phyloP scores from a whole-genome alignment of 1,284 basidiomycete genomes.

The Ceratobasidium sp. region DNA sequence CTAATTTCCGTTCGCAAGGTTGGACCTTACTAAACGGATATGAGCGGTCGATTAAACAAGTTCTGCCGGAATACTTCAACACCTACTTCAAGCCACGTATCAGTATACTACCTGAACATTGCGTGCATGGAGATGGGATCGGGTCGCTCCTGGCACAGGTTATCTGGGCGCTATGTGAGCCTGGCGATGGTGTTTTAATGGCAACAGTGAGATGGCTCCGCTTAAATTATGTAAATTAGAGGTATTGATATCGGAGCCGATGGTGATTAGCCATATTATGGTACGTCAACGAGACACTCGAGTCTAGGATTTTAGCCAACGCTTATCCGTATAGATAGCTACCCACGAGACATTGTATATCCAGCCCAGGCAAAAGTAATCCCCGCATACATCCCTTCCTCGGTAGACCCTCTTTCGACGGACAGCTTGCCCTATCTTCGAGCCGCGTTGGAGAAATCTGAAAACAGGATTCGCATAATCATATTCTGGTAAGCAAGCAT shows the following conservation, averaged over 20 bases:
- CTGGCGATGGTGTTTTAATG: constrained; percentile 36
- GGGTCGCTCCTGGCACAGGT: constrained; percentile 7
- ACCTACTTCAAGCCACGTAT: constrained; percentile 23
- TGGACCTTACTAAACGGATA: not conserved
- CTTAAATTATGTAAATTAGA: too few relatives aligned
- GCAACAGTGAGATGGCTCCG: constrained; percentile 9
- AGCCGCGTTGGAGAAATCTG: constrained; percentile 1
- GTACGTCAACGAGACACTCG: not conserved
- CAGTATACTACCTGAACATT: constrained; percentile 2
- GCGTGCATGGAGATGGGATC: constrained; percentile 24
- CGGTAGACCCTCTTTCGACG: constrained; percentile 5
- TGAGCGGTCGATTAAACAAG: not conserved
- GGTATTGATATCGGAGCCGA: not conserved
- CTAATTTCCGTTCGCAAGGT: not conserved
- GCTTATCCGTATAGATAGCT: not conserved
- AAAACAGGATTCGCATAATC: constrained; percentile 16
- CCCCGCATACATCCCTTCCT: constrained; percentile 1
- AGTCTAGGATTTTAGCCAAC: not conserved
- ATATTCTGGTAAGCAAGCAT: constrained; percentile 25
- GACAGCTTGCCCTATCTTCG: constrained; percentile 6
- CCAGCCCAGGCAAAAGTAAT: constrained; percentile 31
- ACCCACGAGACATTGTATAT: constrained; percentile 9
- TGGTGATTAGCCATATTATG: constrained; percentile 24
- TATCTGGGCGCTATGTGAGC: constrained; percentile 26
- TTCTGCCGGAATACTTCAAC: constrained; percentile 20